A percentile compares a stretch with the other conserved stretches of the same genome.
phyloP scores from a whole-genome alignment of 106 monocot species.

The Acorus gramineus region DNA sequence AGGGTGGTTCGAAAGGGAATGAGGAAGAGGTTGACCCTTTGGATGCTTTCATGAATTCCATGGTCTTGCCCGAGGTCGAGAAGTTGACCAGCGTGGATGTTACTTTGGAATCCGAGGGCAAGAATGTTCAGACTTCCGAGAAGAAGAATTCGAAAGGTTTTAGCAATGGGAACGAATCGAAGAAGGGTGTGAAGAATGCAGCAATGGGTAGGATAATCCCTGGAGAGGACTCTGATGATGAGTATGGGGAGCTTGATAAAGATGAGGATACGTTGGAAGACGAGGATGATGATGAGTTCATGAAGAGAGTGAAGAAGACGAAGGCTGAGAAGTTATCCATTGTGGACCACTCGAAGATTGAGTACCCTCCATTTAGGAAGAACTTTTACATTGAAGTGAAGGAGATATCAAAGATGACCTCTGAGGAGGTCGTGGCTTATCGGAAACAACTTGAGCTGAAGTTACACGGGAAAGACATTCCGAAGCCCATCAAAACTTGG shows the following conservation, averaged over 20 bases:
- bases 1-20: slow-evolving; percentile 5
- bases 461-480: slow-evolving; percentile 91
- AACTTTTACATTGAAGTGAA: slow-evolving; percentile 90
- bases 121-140: slow-evolving; percentile 1
- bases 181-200: slow-evolving; percentile 33
- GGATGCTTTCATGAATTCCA: slow-evolving; percentile 94
- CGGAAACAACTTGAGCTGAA: slow-evolving; percentile 84
- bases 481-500: slow-evolving; percentile 95
- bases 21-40: slow-evolving; percentile 87
- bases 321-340: slow-evolving; percentile 82
- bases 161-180: slow-evolving; percentile 41
- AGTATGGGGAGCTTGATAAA: slow-evolving; percentile 52
- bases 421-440: slow-evolving; percentile 54
- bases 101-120: slow-evolving; percentile 11
- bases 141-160: slow-evolving; percentile 13
- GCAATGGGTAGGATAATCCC: slow-evolving; percentile 75
- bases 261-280: slow-evolving; percentile 55
- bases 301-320: slow-evolving; percentile 92
- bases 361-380: slow-evolving; percentile 82
- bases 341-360: slow-evolving; percentile 88
- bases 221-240: slow-evolving; percentile 80
- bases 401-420: slow-evolving; percentile 69
- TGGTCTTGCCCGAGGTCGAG: slow-evolving; percentile 69
- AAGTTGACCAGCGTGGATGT: slow-evolving; percentile 25
- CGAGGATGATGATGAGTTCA: slow-evolving; percentile 91